Evolutionary conservation across 1,139 yeast genomes (phyloP).

Genomic region (Debaryomycetaceae sp.): DNA sequence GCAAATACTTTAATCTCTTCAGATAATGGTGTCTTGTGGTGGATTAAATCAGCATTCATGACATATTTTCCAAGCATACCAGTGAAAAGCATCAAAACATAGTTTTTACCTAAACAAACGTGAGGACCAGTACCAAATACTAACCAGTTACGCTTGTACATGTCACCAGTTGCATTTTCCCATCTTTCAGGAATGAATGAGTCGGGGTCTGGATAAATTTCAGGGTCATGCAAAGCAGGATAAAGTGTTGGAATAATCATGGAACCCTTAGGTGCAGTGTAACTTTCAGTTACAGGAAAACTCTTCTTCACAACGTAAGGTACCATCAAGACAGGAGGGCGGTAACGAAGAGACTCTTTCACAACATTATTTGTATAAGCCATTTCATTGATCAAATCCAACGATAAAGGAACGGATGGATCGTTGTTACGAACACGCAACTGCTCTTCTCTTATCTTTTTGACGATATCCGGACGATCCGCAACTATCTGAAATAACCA

Average conservation of each 20-base stretch:
- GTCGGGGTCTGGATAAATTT: slow-evolving; percentile 91
- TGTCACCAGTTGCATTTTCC: slow-evolving; percentile 48
- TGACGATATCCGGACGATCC: slow-evolving; percentile 88
- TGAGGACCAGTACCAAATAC: slow-evolving; percentile 98
- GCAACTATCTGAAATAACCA: slow-evolving; percentile 97
- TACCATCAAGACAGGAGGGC: slow-evolving; percentile 98
- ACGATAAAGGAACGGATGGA: slow-evolving; percentile 54
- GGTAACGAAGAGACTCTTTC: slow-evolving; percentile 85
- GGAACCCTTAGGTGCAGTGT: slow-evolving; percentile 93
- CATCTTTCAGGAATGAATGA: slow-evolving; percentile 95
- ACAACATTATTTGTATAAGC: slow-evolving; percentile 85
- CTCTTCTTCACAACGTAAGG: slow-evolving; percentile 88
- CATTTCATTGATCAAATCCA: slow-evolving; percentile 82
- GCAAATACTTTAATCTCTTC: slow-evolving; percentile 96
- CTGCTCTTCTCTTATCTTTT: slow-evolving; percentile 89
- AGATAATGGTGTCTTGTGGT: slow-evolving; percentile 74
- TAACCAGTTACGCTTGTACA: slow-evolving; percentile 84
- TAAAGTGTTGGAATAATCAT: slow-evolving; percentile 95
- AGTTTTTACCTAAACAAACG: slow-evolving; percentile 90
- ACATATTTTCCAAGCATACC: slow-evolving; percentile 88
- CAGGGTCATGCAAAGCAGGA: slow-evolving; percentile 96
- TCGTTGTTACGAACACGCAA: slow-evolving; percentile 76
- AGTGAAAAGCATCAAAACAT: slow-evolving; percentile 85
- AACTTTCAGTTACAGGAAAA: slow-evolving; percentile 77
- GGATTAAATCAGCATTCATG: slow-evolving; percentile 74